phyloP scores from a whole-genome alignment of 2,329 filamentous ascomycete genomes.

The Colletotrichum tropicicola region DNA sequence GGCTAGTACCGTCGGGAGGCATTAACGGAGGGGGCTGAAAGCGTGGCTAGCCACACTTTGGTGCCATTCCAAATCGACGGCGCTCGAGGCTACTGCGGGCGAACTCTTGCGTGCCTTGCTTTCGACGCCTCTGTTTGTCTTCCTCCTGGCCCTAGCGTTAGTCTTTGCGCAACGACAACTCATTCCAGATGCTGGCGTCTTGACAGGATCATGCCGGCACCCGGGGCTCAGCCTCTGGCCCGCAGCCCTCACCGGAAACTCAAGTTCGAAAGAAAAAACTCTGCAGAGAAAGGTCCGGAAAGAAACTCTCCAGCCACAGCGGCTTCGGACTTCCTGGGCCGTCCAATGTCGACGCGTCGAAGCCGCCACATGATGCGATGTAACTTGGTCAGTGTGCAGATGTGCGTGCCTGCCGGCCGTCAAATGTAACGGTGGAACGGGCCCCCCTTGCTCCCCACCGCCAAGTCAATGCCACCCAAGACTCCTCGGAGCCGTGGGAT shows the following conservation, averaged over 20 bases:
- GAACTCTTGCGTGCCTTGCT: constrained; percentile 23
- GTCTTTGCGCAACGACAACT: constrained; percentile 5
- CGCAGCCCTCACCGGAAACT: constrained; percentile 4
- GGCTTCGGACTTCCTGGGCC: not conserved
- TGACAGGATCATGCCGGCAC: constrained; percentile 22
- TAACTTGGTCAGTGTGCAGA: constrained; percentile 7
- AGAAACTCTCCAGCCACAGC: constrained; percentile 21
- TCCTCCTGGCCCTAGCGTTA: not conserved
- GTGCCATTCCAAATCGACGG: not conserved
- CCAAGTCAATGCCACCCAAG: not conserved
- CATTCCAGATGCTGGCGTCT: not conserved
- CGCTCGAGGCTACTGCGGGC: constrained; percentile 21
- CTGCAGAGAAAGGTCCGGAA: not conserved
- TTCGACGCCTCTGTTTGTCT: not conserved
- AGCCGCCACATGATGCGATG: constrained; percentile 25
- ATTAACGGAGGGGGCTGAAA: not conserved
- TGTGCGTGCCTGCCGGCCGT: constrained; percentile 10
- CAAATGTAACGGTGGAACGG: constrained; percentile 29
- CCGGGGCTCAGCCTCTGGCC: constrained; percentile 3
- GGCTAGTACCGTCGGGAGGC: not conserved
- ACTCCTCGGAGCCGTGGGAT: not conserved
- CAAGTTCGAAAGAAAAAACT: not conserved
- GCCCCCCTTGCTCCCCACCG: constrained; percentile 13
- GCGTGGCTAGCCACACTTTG: constrained; percentile 1
- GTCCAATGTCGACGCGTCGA: constrained; percentile 23